A percentile compares a stretch with the other conserved stretches of the same genome.
phyloP scores from a whole-genome alignment of 2,329 filamentous ascomycete genomes.

The Stachybotrys chartarum region DNA sequence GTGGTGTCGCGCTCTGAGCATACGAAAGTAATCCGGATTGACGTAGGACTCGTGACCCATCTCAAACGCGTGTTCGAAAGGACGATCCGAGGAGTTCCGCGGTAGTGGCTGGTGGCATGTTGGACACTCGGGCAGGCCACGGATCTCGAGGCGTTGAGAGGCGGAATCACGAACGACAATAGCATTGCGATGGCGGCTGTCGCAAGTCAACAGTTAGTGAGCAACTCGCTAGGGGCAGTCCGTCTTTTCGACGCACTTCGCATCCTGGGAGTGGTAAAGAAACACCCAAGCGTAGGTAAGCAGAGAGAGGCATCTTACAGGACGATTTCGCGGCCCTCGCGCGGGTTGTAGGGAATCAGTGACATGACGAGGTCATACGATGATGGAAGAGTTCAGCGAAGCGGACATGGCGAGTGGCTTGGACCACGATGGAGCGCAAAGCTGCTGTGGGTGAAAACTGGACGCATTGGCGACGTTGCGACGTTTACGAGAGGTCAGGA shows the following conservation, averaged over 20 bases:
- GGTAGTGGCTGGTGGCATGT: slow-evolving; percentile 73
- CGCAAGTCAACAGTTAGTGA: background rate
- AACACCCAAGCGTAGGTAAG: background rate
- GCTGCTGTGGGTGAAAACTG: background rate
- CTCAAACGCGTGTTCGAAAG: slow-evolving; percentile 36
- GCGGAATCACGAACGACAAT: slow-evolving; percentile 85
- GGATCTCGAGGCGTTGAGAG: slow-evolving; percentile 79
- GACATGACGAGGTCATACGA: slow-evolving; percentile 39
- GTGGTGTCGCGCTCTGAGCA: slow-evolving; percentile 60
- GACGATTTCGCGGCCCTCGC: slow-evolving; percentile 70
- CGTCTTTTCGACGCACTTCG: too few species aligned
- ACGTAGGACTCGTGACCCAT: slow-evolving; percentile 61
- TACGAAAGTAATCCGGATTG: slow-evolving; percentile 89
- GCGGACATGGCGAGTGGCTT: slow-evolving; percentile 9
- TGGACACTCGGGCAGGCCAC: slow-evolving; percentile 75
- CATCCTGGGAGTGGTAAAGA: background rate
- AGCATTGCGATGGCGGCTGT: slow-evolving; percentile 83
- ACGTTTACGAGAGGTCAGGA: too few species aligned
- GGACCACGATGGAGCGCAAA: background rate
- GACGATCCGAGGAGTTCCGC: slow-evolving; percentile 38
- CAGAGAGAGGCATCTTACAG: slow-evolving; percentile 49
- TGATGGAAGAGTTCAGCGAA: slow-evolving; percentile 9
- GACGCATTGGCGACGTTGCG: background rate
- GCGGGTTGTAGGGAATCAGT: slow-evolving; percentile 67
- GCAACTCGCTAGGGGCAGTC: too few species aligned